Conservation (phyloP, 495 filamentous ascomycete genomes). For the Lophiostoma macrostomum region DNA sequence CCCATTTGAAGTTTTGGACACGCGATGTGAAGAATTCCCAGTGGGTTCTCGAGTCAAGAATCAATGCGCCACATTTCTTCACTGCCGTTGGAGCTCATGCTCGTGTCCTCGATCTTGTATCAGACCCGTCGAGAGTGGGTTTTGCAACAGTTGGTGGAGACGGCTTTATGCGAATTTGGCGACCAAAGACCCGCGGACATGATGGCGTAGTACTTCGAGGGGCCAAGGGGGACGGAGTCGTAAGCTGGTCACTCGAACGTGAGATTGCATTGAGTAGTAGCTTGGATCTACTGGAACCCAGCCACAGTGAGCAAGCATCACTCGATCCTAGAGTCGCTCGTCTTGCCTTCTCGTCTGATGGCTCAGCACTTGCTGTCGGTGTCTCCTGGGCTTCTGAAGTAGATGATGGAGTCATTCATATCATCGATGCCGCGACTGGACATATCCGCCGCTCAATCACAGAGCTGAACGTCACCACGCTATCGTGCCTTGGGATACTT, state of each 20-base stretch:
- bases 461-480: conserved; percentile 52
- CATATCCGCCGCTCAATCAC: conserved; percentile 51
- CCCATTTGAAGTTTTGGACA: conserved; percentile 87
- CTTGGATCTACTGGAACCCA: conserved; percentile 37
- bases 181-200: conserved; percentile 59
- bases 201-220: conserved; percentile 59
- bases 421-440: conserved; percentile 60
- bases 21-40: conserved; percentile 59
- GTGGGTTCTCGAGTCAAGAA: conserved; percentile 74
- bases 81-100: conserved; percentile 44
- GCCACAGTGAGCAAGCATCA: background rate
- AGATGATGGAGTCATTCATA: conserved; percentile 51
- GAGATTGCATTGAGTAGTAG: conserved; percentile 49
- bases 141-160: conserved; percentile 87
- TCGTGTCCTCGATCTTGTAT: conserved; percentile 64
- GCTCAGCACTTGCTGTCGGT: conserved; percentile 70
- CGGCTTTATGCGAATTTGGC: conserved; percentile 73
- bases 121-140: conserved; percentile 59
- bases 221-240: conserved; percentile 46
- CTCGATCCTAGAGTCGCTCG: conserved; percentile 43
- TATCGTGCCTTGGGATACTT: conserved; percentile 57
- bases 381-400: conserved; percentile 44
- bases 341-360: conserved; percentile 79
- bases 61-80: conserved; percentile 74
- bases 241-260: conserved; percentile 71